Conservation (phyloP, 106 monocot genomes). For the Phalaenopsis aphrodite region DNA sequence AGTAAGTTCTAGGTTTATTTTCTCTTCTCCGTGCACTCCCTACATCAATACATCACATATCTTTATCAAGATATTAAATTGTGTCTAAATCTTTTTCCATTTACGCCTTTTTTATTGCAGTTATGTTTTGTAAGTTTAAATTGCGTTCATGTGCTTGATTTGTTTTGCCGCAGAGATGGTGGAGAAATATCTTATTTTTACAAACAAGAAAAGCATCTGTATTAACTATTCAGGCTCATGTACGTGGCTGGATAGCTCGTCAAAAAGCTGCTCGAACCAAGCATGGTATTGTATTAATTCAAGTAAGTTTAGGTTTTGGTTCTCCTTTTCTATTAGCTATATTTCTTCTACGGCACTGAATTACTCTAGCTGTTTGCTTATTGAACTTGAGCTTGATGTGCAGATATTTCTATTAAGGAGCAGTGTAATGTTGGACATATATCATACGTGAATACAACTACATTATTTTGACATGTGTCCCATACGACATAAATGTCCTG, state of each 20-base stretch:
- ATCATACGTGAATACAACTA: too few relatives aligned
- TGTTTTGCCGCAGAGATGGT: slow-evolving; percentile 43
- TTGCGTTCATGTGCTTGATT: background rate
- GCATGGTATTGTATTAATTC: slow-evolving; percentile 31
- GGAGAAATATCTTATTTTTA: slow-evolving; percentile 32
- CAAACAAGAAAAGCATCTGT: slow-evolving; percentile 21
- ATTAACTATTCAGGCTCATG: slow-evolving; percentile 34
- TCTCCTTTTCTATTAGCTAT: background rate
- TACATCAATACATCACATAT: too few relatives aligned
- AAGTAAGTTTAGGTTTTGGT: slow-evolving; percentile 22
- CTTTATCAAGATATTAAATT: background rate
- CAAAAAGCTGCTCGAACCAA: slow-evolving; percentile 11
- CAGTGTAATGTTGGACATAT: too few relatives aligned
- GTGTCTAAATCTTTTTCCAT: background rate
- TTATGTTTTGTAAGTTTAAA: background rate
- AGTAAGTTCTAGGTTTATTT: slow-evolving; percentile 7
- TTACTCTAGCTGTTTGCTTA: too few relatives aligned
- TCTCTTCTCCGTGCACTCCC: background rate
- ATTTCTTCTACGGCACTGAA: background rate
- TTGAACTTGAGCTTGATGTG: background rate
- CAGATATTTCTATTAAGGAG: too few relatives aligned
- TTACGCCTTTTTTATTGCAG: background rate
- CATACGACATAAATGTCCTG: too few relatives aligned
- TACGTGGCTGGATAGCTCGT: slow-evolving; percentile 51
- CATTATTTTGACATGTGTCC: too few relatives aligned